Conservation (phyloP, 2,329 filamentous ascomycete genomes). For the Ascocoryne sarcoides region DNA sequence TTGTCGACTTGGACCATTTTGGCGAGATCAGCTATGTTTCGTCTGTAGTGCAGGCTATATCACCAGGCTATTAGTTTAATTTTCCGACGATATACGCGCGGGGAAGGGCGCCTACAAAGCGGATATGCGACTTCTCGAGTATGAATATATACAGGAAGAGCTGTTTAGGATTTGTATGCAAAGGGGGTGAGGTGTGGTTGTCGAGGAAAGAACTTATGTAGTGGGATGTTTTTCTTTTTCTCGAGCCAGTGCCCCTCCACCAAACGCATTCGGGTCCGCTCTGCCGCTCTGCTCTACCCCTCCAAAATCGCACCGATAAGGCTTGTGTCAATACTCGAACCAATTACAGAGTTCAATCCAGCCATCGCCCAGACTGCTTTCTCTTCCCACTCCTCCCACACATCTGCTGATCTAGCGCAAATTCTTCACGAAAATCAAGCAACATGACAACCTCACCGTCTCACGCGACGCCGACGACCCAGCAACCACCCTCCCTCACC, state of each 20-base stretch:
- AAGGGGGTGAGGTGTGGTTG: too few species aligned
- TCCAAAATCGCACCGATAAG: constrained; percentile 11
- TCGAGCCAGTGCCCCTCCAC: constrained; percentile 15
- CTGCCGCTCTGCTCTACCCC: neutral
- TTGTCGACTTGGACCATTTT: constrained; percentile 60
- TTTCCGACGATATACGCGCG: too few species aligned
- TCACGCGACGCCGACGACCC: too few species aligned
- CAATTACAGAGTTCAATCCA: constrained; percentile 6
- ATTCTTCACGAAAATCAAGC: neutral
- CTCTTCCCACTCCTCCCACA: neutral
- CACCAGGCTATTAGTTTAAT: too few species aligned
- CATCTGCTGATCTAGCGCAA: neutral
- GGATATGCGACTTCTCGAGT: too few species aligned
- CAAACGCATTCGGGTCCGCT: neutral
- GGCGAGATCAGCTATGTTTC: constrained; percentile 15
- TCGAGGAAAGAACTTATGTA: too few species aligned
- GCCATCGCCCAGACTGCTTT: too few species aligned
- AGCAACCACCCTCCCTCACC: constrained; percentile 27
- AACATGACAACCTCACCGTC: constrained; percentile 14
- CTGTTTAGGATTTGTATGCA: too few species aligned
- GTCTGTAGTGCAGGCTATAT: constrained; percentile 17
- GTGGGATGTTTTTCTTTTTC: constrained; percentile 17
- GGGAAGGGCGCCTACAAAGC: too few species aligned
- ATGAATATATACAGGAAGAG: constrained; percentile 3
- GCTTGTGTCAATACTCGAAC: neutral